Evolutionary conservation across 768 basidiomycete species (phyloP).

Genomic region (Lactarius vividus): DNA sequence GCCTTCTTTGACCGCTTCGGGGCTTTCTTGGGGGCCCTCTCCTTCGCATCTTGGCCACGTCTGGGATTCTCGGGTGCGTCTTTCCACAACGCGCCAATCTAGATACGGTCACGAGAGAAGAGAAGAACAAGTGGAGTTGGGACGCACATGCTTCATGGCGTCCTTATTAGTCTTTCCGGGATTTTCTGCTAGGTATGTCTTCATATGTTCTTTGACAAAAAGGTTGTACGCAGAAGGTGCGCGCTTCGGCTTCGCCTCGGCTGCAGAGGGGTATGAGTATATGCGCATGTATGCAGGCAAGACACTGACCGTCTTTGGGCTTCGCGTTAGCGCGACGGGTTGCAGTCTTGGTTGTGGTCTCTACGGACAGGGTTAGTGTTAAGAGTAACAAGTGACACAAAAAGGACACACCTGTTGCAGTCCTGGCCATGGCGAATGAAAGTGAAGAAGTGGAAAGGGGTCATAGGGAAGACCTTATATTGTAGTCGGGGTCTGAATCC

Average conservation of each 20-base stretch:
- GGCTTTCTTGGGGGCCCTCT: constrained; percentile 44
- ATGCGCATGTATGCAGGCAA: constrained; percentile 7
- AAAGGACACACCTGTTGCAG: constrained; percentile 44
- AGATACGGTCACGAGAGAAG: background rate
- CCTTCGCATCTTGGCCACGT: constrained; percentile 50
- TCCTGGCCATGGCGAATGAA: constrained; percentile 46
- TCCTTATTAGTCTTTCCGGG: constrained; percentile 50
- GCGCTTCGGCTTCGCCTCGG: constrained; percentile 47
- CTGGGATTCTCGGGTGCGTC: constrained; percentile 65
- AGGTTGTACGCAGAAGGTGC: constrained; percentile 58
- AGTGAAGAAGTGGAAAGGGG: constrained; percentile 6
- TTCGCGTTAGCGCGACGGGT: constrained; percentile 51
- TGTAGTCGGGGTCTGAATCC: constrained; percentile 29
- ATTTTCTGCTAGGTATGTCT: constrained; percentile 54
- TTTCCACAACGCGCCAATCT: constrained; percentile 59
- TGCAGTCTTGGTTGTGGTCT: constrained; percentile 54
- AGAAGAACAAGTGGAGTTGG: background rate
- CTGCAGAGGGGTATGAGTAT: constrained; percentile 6
- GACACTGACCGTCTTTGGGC: constrained; percentile 34
- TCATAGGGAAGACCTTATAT: constrained; percentile 12
- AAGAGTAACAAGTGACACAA: background rate
- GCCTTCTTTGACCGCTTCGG: constrained; percentile 28
- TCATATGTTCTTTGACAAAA: constrained; percentile 56
- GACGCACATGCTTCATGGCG: constrained; percentile 47
- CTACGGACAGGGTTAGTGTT: constrained; percentile 32